Conservation (phyloP, 345 rosid species). For the Syzygium aromaticum region DNA sequence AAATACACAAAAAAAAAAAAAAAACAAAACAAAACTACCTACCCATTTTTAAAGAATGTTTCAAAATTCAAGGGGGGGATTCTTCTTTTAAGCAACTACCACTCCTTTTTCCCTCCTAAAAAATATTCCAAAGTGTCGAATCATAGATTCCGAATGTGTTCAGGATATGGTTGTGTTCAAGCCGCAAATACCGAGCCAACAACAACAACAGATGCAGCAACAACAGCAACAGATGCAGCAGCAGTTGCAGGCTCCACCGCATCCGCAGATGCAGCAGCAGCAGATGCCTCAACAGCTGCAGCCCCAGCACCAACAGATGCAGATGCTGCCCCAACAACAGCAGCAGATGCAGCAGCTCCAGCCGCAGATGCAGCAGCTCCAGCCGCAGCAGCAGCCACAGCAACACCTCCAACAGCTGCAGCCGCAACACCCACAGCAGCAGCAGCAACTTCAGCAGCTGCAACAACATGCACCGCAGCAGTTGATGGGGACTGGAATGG, state of each 20-base stretch:
- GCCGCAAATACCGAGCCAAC: slow-evolving; percentile 81
- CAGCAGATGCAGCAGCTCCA: slow-evolving; percentile 10
- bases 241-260: slow-evolving; percentile 21
- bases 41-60: neutral
- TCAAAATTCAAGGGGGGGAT: neutral
- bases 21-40: neutral
- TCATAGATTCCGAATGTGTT: neutral
- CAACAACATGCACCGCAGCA: slow-evolving; percentile 28
- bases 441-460: slow-evolving; percentile 22
- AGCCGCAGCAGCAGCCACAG: slow-evolving; percentile 41
- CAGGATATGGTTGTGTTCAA: slow-evolving; percentile 98
- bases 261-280: slow-evolving; percentile 17
- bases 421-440: slow-evolving; percentile 17
- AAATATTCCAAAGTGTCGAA: neutral
- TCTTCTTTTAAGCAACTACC: neutral
- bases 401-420: slow-evolving; percentile 25
- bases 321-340: slow-evolving; percentile 12
- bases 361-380: slow-evolving; percentile 23
- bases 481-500: slow-evolving; percentile 34
- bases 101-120: neutral
- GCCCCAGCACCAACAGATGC: slow-evolving; percentile 17
- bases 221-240: slow-evolving; percentile 13
- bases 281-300: slow-evolving; percentile 37
- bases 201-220: slow-evolving; percentile 17
- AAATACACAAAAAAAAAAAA: too few species aligned